Base-by-base conservation (phyloP, 768 basidiomycete species). In the Scleroderma bovista region DNA sequence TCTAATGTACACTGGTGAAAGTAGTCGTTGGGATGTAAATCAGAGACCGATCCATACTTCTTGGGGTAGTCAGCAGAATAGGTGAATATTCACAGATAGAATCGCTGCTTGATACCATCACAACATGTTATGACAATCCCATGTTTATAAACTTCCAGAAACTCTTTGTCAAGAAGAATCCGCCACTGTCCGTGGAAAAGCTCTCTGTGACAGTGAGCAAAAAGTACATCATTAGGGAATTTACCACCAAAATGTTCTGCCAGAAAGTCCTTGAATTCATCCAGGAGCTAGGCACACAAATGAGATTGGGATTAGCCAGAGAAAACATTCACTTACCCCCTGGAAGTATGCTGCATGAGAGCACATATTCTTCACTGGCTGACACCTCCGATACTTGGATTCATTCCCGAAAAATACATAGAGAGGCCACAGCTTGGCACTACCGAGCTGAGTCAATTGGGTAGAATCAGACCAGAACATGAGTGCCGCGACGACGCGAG, bases 381-480 rank as follows among this genome's bases (percentile, higher is more conserved):
- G 47, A 12, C 51, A 45, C 6, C 54, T 47, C 1, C 19, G 37
- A 47, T 65, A 66, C 39, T 67, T 67, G 2, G 57, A 60, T 22
- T 61, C 43, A 38, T 63, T 61, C 2, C 59, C 59, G 40, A 62
- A 58, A 26, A 31, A 55, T 17, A 60, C 12, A 32, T 65, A 67
- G 1, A 61, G 22, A 1, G 64, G 64, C 65, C 62, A 66, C 1
- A 66, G 44, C 22, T 51, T 53, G 7, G 61, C 58, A 2, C 57
- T 48, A 0, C 70, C 64, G 52, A 70, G 71, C 4, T 51, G 38
- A 1, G 67, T 53, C 0, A 72, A 51, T 13, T 65, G 63, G 6
- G 66, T 70, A 2, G 57, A 13, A 52, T 72, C 68, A 0, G 67
- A 70, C 53, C 60, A 65, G 29, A 67, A 52, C 63, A 70, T 67